Conservation (phyloP, 306 rosid genomes). For the Vigna unguiculata region DNA sequence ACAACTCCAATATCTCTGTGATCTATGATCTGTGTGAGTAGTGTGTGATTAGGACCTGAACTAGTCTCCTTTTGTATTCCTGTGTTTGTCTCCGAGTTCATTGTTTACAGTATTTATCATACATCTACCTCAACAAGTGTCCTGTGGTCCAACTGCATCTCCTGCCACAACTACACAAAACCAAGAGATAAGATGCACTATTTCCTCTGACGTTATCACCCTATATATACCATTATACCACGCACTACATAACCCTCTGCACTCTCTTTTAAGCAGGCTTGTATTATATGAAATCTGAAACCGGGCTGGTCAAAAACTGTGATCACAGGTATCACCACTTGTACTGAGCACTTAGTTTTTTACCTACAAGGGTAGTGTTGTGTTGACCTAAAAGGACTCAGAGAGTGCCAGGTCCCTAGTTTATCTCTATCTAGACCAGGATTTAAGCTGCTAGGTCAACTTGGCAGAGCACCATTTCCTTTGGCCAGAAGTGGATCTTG, state of each 20-base stretch:
- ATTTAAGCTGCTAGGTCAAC: conserved; percentile 2
- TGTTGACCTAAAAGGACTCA: neutral
- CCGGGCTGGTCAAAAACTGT: neutral
- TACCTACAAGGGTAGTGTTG: conserved; percentile 2
- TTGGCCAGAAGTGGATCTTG: conserved; percentile 14
- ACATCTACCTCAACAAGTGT: conserved; percentile 23
- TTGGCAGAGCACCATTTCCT: conserved; percentile 12
- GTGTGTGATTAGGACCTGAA: conserved; percentile 23
- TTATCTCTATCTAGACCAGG: conserved; percentile 7
- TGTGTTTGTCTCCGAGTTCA: conserved; percentile 15
- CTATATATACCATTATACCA: conserved; percentile 27
- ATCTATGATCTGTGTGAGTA: too few species aligned
- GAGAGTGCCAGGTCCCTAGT: neutral
- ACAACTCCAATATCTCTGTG: conserved; percentile 35
- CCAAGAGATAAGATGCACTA: conserved; percentile 34
- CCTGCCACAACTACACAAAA: neutral
- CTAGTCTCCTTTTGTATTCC: conserved; percentile 18
- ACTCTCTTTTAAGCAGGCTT: neutral
- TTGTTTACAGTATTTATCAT: neutral
- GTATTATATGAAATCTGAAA: neutral
- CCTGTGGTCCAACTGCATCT: conserved; percentile 42
- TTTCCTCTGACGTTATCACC: conserved; percentile 37
- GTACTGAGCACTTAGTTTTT: conserved; percentile 6
- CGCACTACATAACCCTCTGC: conserved; percentile 11
- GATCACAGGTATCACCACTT: neutral